Base-by-base conservation (phyloP, 2,329 filamentous ascomycete species). In the Cladosporium sp. region DNA sequence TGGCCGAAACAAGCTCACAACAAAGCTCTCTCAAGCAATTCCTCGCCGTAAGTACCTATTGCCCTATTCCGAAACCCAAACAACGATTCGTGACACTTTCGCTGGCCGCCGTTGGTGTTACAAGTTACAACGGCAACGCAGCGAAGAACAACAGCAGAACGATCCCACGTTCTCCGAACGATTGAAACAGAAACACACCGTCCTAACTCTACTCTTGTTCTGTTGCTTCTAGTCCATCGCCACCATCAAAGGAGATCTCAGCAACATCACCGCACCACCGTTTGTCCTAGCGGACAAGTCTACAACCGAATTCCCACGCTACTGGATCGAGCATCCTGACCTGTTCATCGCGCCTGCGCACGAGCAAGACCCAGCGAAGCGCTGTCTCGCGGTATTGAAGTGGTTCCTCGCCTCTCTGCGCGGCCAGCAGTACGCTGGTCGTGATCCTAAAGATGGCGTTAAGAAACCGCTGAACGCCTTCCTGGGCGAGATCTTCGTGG, bases 381-480 rank as follows among this genome's bases (percentile, higher is more conserved):
- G 82, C 11, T 77, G 80, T 6, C 71, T 84, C 10, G 76, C 81
- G 10, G 79, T 84, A 0, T 73, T 84, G 18, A 82, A 83, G 68
- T 83, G 81, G 76, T 84, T 84, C 67, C 73, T 84, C 26, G 76
- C 78, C 18, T 80, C 78, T 28, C 71, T 84, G 23, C 79, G 78
- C 62, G 79, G 80, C 10, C 82, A 85, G 69, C 80, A 83, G 62
- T 83, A 83, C 65, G 79, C 79, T 2, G 80, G 80, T 4, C 74
- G 79, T n/a, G 70, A 76, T 10, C 76, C 78, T 36, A 72, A 70
- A 26, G 77, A 80, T 16, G 80, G 80, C 4, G 77, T 81, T 1
- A 84, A 83, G 74, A 85, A 84, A 68, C 82, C 83, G 0, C 70
- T 84, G 57, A 84, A 84, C 67, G 80, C 82, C 1, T 83, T 84